These are phyloP conservation scores for Penicillium sp. DNA, from an alignment of 2,329 filamentous ascomycete species.

Conservation along the genomic window DNA sequence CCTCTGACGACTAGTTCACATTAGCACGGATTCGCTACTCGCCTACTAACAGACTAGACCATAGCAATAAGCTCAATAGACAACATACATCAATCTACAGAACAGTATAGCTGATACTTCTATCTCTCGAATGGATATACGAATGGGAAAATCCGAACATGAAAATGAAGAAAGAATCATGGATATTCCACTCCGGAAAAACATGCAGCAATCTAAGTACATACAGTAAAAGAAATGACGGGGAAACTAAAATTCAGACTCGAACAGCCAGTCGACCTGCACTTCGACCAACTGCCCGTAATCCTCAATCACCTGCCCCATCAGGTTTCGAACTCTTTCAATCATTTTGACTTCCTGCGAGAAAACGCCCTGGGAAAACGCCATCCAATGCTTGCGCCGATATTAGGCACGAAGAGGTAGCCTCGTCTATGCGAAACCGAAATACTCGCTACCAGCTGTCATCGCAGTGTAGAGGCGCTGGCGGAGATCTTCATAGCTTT, in stretches of 20 bases:
- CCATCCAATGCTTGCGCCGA: constrained; percentile 32
- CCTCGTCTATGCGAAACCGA: constrained; percentile 76
- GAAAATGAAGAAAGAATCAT: constrained; percentile 8
- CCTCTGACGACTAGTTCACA: no score
- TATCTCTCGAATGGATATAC: background rate
- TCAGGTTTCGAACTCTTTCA: background rate
- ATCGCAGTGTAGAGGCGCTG: constrained; percentile 90
- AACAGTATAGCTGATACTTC: no score
- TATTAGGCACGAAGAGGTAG: constrained; percentile 14
- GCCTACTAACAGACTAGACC: no score
- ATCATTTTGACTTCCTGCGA: constrained; percentile 5
- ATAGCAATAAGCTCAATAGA: no score
- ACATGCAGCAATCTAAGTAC: constrained; percentile 20
- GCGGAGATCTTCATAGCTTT: constrained; percentile 85
- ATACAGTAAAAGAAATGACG: constrained; percentile 10
- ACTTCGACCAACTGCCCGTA: constrained; percentile 30
- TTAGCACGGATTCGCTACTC: no score
- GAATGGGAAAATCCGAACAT: background rate
- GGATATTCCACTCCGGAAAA: constrained; percentile 12
- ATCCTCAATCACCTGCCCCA: constrained; percentile 9
- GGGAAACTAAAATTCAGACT: constrained; percentile 5
- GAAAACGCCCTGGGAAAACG: constrained; percentile 24
- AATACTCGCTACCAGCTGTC: constrained; percentile 94
- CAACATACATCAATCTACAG: no score
- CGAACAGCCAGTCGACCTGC: constrained; percentile 32